Conservation (phyloP, 345 rosid species). For the Lepidium didymum region DNA sequence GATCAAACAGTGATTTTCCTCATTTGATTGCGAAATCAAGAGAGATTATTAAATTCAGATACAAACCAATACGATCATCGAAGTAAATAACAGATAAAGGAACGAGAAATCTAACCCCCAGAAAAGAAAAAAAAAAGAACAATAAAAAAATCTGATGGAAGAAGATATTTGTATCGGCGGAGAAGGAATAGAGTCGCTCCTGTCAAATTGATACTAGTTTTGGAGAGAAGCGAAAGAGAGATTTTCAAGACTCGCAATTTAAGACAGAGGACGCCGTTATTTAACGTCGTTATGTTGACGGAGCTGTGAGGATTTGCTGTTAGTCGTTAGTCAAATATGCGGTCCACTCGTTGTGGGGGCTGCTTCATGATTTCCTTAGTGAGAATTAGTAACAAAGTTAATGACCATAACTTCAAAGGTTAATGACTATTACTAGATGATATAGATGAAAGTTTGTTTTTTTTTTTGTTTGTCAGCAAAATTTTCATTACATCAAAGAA, state of each 20-base stretch:
- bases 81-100: background rate
- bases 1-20: background rate
- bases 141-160: background rate
- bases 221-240: conserved; percentile 10
- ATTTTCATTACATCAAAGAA: too few relatives aligned
- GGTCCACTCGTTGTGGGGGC: conserved; percentile 10
- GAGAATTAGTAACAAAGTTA: background rate
- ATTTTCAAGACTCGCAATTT: conserved; percentile 10
- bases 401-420: background rate
- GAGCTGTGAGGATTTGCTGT: background rate
- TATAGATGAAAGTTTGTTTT: too few relatives aligned
- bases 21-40: conserved; percentile 5
- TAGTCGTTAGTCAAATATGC: conserved; percentile 32
- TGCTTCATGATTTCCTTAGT: background rate
- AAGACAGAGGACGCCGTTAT: conserved; percentile 34
- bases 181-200: conserved; percentile 28
- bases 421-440: background rate
- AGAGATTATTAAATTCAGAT: conserved; percentile 19
- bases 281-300: conserved; percentile 28
- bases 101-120: conserved; percentile 16
- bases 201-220: conserved; percentile 27
- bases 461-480: too few relatives aligned
- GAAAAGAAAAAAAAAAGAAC: background rate
- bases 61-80: conserved; percentile 26
- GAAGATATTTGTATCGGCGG: conserved; percentile 30